Conservation (phyloP, 257 asterid species). For the Solanum bukasovii region DNA sequence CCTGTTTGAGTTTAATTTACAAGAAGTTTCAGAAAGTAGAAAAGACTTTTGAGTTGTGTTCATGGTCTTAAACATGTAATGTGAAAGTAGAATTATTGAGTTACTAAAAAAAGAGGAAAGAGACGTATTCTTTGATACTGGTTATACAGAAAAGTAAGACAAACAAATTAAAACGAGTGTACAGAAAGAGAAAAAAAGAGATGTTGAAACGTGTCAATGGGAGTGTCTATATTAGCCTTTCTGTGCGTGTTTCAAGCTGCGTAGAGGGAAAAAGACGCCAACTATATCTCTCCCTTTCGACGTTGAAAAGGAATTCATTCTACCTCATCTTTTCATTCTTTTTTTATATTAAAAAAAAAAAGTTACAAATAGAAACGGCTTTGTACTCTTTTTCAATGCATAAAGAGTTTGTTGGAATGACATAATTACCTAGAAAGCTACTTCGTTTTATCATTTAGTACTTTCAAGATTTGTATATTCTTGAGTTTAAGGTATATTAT, state of each 20-base stretch:
- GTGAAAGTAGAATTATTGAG: not conserved
- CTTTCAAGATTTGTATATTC: not conserved
- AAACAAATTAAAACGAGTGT: accelerated
- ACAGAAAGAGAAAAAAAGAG: not conserved
- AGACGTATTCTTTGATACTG: not conserved
- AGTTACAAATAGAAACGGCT: slow-evolving; percentile 16
- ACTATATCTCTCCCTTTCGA: slow-evolving; percentile 23
- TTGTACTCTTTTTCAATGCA: not conserved
- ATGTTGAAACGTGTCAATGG: slow-evolving; percentile 26
- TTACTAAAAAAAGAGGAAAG: not conserved
- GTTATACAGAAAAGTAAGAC: not conserved
- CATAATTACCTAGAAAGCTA: slow-evolving; percentile 2
- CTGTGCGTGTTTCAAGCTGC: slow-evolving; percentile 47
- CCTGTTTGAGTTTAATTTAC: not conserved
- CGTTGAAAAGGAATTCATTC: slow-evolving; percentile 22
- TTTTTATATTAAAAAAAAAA: not conserved
- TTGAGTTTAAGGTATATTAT: not conserved
- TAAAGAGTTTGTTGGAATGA: slow-evolving; percentile 12
- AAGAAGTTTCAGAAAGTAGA: not conserved
- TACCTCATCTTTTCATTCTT: slow-evolving; percentile 14
- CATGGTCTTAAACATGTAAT: not conserved
- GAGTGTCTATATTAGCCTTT: slow-evolving; percentile 6
- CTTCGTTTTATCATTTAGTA: not conserved
- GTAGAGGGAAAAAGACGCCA: slow-evolving; percentile 48
- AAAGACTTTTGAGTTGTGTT: not conserved